Evolutionary conservation across 129 eudicot species (phyloP), one percentile per base, ranked within the genome.

Genomic region (Saposhnikovia divaricata): DNA sequence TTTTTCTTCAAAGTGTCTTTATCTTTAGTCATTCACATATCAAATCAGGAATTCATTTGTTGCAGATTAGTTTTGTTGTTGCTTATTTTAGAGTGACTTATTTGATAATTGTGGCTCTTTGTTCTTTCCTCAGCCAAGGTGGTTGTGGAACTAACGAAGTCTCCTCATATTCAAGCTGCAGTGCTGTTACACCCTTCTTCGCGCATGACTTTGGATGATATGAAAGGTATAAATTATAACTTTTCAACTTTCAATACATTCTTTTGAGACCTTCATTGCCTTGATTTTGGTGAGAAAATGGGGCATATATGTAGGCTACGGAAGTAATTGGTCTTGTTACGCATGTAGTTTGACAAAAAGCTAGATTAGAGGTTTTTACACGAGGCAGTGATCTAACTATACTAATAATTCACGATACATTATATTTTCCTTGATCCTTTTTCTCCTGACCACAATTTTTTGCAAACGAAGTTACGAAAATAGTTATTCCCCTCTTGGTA

Each of bases 151-250:
- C 82, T 85, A 39, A 84, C 83, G 23, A 82, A 79, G 81, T 47
- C 69, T 61, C 83, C 74, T 44, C 40, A 79, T 46, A 82, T 86
- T 81, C 85, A 88, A 83, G 91, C 91, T 69, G 87, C 82, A 59
- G 91, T 85, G 77, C 65, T 88, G 31, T 71, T 88, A 42, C 91
- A 85, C 70, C 89, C 91, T 45, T 81, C 91, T 34, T 34, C 37
- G 13, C 65, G 81, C 75, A 82, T 77, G 40, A 43, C 86, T 50
- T 57, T 77, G 37, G 91, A 86, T 45, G 91, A 88, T 72, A 39
- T 82, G 51, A 83, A 88, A 63, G 87, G 91, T 88, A 81, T 18
- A 39, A n/a, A 6, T 28, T 86, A 81, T 18, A 28, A n/a, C 5
- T 28, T 78, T 61, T 59, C n/a, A 59, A 23, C 39, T 18, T 46